Evolutionary conservation across 208 protist genomes (phyloP), one percentile per base, ranked within the genome.

Genomic region (Trypanosoma vivax): DNA sequence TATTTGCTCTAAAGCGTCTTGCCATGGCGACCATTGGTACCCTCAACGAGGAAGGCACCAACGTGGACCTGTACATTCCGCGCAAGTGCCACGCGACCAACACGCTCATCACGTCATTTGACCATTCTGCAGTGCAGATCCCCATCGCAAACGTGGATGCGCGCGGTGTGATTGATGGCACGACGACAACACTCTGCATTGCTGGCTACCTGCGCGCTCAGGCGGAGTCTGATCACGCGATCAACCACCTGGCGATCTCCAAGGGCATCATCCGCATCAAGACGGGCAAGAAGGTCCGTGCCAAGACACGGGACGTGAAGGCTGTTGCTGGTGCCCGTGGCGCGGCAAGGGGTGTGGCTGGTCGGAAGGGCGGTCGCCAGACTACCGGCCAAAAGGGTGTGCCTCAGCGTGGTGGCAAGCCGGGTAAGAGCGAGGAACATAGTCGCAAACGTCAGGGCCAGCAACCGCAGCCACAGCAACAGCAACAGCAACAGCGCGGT

Each of bases 11-110:
- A 29, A 30, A 11, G n/a, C 39, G 19, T 5, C 18, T 28, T 11
- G 10, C 25, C 6, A 92, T 92, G 84, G 66, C 79, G 59, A 73
- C 80, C 67, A 92, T 93, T 52, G 86, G 86, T 65, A 90, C 73
- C 23, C 75, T 78, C 76, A 97, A 98, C 79, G 88, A 90, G 54
- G 85, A 93, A 62, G 88, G 85, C 45, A 67, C 83, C 43, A 92
- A 87, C 50, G 83, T 98, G 53, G 96, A 98, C 60, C 73, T 97
- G 28, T 97, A 97, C 87, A 94, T 96, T 68, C 96, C 96, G 47
- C 84, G 96, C 70, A 97, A 97, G 82, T 98, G 96, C 91, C 92
- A 95, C 61, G 91, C 94, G 69, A 97, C 96, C 46, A 96, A 96
- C 86, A 73, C 70, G 59, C 77, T 98, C 37, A 97, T 98, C 69